Base-by-base conservation (phyloP, 192 early-diverging fungal species). In the Tieghemiomyces parasiticus region DNA sequence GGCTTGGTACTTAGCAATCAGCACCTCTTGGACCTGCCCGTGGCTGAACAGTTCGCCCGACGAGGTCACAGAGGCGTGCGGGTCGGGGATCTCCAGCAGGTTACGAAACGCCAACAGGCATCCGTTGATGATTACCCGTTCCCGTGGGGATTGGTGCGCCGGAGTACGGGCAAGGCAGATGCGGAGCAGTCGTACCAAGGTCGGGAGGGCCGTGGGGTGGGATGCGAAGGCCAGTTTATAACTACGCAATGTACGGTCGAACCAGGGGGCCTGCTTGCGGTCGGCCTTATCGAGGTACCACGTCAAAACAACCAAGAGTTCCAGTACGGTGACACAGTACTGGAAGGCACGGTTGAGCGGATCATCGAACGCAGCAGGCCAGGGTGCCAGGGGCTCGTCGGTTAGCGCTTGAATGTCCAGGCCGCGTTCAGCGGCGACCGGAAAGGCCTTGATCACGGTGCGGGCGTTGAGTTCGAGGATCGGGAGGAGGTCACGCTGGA, bases 231-330 rank as follows among this genome's bases (percentile, higher is more conserved):
- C 78, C 25, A 72, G 69, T 58, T 96, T 96, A 70, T 91, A 89
- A n/a, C 61, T 66, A 25, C 76, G 71, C 49, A 87, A 65, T 35
- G 79, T 66, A 30, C 78, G 68, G 26, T 77, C 71, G 32, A 82
- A 75, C 14, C 66, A 61, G 42, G 67, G 67, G 29, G 74, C 55
- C 13, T 63, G 60, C 22, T 74, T 65, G 1, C 61, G 56, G 0
- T 72, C 68, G 32, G 76, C 73, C 26, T 74, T 66, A 47, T 79
- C 78, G 48, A 88, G 67, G 53, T 85, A 83, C 93, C 90, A 92
- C 0, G 93, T 96, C 74, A 93, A 71, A 0, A 90, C 88, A 31
- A 92, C 89, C 42, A 96, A 73, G 33, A 96, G 60, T 65, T 96
- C 89, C 12, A 90, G 83, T 81, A 68, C 66, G 58, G 59, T 62